Conservation (phyloP, 2,329 filamentous ascomycete species). For the Hypoxylon sp. region DNA sequence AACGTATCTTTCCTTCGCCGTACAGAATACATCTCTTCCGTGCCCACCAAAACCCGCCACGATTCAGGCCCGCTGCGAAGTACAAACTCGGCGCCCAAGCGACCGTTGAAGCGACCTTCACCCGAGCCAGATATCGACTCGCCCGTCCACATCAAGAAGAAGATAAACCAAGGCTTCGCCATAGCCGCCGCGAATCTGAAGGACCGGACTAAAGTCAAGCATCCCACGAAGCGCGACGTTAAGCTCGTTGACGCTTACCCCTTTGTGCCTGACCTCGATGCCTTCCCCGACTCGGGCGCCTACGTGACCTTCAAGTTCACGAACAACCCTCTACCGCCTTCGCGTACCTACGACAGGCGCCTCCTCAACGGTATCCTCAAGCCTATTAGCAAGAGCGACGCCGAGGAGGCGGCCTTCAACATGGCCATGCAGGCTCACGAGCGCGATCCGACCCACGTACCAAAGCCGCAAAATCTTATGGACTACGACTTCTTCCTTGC, state of each 20-base stretch:
- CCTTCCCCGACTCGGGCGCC: conserved; percentile 74
- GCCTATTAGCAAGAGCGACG: conserved; percentile 63
- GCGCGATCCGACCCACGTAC: conserved; percentile 62
- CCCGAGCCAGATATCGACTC: conserved; percentile 68
- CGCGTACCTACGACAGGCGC: conserved; percentile 64
- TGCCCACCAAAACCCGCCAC: conserved; percentile 56
- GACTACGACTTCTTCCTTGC: conserved; percentile 74
- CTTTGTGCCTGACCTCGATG: conserved; percentile 70
- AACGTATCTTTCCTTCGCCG: conserved; percentile 93
- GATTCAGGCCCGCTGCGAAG: conserved; percentile 63
- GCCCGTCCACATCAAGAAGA: conserved; percentile 71
- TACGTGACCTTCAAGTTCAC: conserved; percentile 75
- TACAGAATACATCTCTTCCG: conserved; percentile 89
- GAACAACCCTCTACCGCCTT: conserved; percentile 66
- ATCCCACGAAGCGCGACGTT: conserved; percentile 66
- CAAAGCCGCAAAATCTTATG: conserved; percentile 64
- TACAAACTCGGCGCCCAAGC: conserved; percentile 54
- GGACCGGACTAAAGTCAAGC: conserved; percentile 61
- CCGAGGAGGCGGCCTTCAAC: conserved; percentile 61
- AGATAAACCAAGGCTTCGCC: conserved; percentile 70
- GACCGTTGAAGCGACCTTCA: conserved; percentile 58
- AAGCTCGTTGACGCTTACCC: conserved; percentile 67
- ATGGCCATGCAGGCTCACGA: conserved; percentile 62
- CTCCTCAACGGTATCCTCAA: conserved; percentile 68
- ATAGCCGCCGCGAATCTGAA: conserved; percentile 61